Base-by-base conservation (phyloP, 805 yeast species). In the Barnettozyma vustinii region DNA sequence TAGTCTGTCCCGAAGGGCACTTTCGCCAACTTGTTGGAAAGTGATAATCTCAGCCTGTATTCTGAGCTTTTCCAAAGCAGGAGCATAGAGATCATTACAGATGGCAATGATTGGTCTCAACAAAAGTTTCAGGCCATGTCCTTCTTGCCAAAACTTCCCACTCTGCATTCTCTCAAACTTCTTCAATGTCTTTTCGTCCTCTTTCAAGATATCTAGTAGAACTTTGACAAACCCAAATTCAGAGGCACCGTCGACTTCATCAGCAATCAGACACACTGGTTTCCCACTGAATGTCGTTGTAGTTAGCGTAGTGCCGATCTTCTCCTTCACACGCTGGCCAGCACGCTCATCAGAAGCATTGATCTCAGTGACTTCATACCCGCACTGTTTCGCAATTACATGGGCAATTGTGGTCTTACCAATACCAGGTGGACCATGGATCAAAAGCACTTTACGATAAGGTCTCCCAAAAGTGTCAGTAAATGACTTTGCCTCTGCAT, bases 351-450 rank as follows among this genome's bases (percentile, higher is more conserved):
- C 90, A 64, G 86, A 79, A 6, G 98, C 96, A 67, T 92, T 92
- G 52, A 92, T 76, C 58, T 92, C 99, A 56, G 85, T 75, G 0
- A 86, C 77, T 42, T 81, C 80, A 62, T 86, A 92, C 0, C 96
- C 96, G 37, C 87, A 77, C 54, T 87, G 96, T 42, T 73, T 75
- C 3, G 96, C 94, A 35, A 90, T 75, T 1, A 89, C 79, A 60
- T 91, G 97, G 0, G 92, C 92, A 8, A 91, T 84, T 4, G 88
- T 83, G 6, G 95, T 86, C 58, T 86, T 86, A 21, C 95, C 95
- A 44, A 84, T 83, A 33, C 95, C 95, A 0, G 95, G 95, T 5
- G 95, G 94, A 0, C 99, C 99, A 62, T 84, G 89, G 10, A 94
- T 76, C 37, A 94, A 68, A 19, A 94, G 62, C 0, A 94, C 73